phyloP scores from a whole-genome alignment of 2,329 filamentous ascomycete genomes.

The Orbilia quercus region DNA sequence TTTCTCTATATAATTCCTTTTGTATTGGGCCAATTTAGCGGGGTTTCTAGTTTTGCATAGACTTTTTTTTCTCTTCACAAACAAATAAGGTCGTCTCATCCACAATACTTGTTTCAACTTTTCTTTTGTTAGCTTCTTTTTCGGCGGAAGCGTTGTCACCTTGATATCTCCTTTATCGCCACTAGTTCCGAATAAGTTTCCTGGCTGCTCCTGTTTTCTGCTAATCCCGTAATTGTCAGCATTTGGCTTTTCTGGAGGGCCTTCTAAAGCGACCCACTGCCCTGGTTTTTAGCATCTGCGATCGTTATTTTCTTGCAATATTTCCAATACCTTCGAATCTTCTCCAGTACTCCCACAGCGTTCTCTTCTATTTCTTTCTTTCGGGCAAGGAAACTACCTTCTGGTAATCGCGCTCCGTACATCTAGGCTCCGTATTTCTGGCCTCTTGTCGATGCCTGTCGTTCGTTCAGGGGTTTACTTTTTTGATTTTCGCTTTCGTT shows the following conservation, averaged over 20 bases:
- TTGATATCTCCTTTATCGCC: slow-evolving; percentile 18
- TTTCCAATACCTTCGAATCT: slow-evolving; percentile 4
- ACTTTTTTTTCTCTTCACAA: slow-evolving; percentile 38
- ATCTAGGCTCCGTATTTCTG: slow-evolving; percentile 15
- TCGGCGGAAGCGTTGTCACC: slow-evolving; percentile 40
- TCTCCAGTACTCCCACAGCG: slow-evolving; percentile 5
- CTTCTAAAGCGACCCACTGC: slow-evolving; percentile 20
- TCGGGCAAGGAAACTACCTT: neutral
- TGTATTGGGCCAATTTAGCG: slow-evolving; percentile 24
- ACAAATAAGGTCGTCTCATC: slow-evolving; percentile 23
- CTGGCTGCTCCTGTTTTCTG: slow-evolving; percentile 10
- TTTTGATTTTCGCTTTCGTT: no score
- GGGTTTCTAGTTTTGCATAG: slow-evolving; percentile 31
- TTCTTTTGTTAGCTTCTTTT: slow-evolving; percentile 33
- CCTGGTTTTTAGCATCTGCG: slow-evolving; percentile 11
- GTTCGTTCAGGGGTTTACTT: slow-evolving; percentile 44
- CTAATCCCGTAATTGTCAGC: neutral
- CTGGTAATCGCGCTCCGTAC: slow-evolving; percentile 12
- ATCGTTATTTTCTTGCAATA: slow-evolving; percentile 13
- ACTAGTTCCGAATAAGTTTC: slow-evolving; percentile 27
- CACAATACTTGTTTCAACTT: slow-evolving; percentile 23
- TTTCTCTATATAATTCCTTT: slow-evolving; percentile 26
- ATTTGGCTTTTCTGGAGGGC: slow-evolving; percentile 13
- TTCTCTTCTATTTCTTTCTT: slow-evolving; percentile 4
- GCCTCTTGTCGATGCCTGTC: slow-evolving; percentile 29